Percentiles rank a stretch among this genome's conserved stretches.
Evolutionary conservation across 148 eudicot species (phyloP).

Genomic region (Rhododendron simsii): DNA sequence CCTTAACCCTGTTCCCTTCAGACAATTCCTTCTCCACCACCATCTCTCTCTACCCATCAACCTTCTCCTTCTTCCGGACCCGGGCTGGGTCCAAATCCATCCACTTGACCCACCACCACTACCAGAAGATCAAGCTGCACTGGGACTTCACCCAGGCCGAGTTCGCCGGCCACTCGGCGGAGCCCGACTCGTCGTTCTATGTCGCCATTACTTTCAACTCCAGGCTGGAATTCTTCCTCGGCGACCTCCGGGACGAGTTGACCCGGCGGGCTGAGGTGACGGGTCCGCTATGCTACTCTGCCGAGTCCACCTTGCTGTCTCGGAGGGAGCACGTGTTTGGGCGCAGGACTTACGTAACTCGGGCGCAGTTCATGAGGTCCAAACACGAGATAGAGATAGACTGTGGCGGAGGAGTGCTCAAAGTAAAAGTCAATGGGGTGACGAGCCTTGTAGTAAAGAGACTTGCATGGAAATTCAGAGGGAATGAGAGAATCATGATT

Average conservation of each 20-base stretch:
- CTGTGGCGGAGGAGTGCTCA: conserved; percentile 47
- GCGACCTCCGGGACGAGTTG: conserved; percentile 38
- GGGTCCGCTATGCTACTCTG: neutral
- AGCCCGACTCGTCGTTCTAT: conserved; percentile 49
- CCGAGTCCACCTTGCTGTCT: conserved; percentile 26
- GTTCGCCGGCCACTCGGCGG: conserved; percentile 42
- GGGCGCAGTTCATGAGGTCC: conserved; percentile 34
- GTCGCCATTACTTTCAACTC: conserved; percentile 31
- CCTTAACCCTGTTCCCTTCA: conserved; percentile 44
- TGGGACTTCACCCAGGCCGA: conserved; percentile 52
- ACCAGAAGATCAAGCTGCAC: conserved; percentile 35
- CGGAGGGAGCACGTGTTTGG: conserved; percentile 59
- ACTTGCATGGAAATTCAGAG: conserved; percentile 62
- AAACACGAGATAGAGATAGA: conserved; percentile 49
- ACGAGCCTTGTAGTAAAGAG: conserved; percentile 38
- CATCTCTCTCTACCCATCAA: conserved; percentile 34
- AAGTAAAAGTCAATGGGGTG: conserved; percentile 44
- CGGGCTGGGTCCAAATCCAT: conserved; percentile 47
- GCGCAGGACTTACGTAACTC: conserved; percentile 31
- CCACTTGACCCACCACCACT: conserved; percentile 12
- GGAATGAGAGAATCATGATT: conserved; percentile 46
- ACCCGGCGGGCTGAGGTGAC: conserved; percentile 22
- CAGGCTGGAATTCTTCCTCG: conserved; percentile 40
- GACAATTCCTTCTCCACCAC: conserved; percentile 40
- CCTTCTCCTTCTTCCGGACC: conserved; percentile 37